Conservation (phyloP, 2,329 filamentous ascomycete genomes). For the Tothia fuscella region DNA sequence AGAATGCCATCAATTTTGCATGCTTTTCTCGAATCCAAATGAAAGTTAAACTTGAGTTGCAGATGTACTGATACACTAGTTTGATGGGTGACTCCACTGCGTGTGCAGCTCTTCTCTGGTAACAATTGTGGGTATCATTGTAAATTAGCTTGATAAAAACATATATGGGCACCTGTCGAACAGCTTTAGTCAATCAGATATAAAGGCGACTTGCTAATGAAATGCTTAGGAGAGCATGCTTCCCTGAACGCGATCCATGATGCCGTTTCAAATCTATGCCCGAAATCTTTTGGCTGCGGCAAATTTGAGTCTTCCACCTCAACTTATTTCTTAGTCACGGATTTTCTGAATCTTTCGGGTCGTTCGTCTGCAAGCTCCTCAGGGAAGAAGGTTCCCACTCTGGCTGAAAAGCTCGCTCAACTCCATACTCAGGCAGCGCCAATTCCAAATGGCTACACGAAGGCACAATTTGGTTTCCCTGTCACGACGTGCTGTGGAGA, state of each 20-base stretch:
- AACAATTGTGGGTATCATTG: too few species aligned
- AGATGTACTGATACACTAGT: too few species aligned
- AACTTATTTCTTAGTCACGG: constrained; percentile 52
- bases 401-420: constrained; percentile 66
- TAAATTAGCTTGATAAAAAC: too few species aligned
- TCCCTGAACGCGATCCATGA: constrained; percentile 73
- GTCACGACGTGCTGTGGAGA: constrained; percentile 77
- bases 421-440: constrained; percentile 69
- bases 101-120: too few species aligned
- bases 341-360: constrained; percentile 59
- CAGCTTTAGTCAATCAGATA: too few species aligned
- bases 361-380: constrained; percentile 17
- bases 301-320: constrained; percentile 35
- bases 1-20: too few species aligned
- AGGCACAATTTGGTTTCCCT: constrained; percentile 69
- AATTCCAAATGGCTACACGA: constrained; percentile 43
- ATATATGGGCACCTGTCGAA: too few species aligned
- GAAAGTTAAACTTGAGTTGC: too few species aligned
- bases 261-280: constrained; percentile 63
- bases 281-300: constrained; percentile 63
- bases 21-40: too few species aligned
- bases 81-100: too few species aligned
- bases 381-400: constrained; percentile 34
- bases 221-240: constrained; percentile 55
- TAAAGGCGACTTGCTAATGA: too few species aligned